Conservation (phyloP, 371 early-diverging fungal genomes). For the Funneliformis caledonium region DNA sequence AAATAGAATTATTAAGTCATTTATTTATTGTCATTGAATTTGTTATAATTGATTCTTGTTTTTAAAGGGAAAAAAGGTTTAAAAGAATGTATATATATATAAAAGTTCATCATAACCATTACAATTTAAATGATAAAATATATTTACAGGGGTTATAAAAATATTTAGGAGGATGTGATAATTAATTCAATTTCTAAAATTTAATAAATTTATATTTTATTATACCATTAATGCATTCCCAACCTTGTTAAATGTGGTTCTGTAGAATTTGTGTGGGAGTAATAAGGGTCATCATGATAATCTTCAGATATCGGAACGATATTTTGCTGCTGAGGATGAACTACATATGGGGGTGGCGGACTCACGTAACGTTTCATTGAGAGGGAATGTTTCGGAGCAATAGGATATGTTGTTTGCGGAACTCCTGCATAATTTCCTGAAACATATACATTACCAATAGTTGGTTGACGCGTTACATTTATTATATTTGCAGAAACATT, state of each 20-base stretch:
- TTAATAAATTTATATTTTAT: background rate
- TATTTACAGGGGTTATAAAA: too few species aligned
- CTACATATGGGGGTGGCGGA: background rate
- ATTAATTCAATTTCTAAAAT: background rate
- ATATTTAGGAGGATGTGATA: background rate
- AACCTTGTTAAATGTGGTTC: background rate
- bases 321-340: background rate
- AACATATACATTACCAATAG: background rate
- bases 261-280: background rate
- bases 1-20: background rate
- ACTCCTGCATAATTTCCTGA: background rate
- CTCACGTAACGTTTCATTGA: background rate
- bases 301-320: background rate
- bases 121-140: too few species aligned
- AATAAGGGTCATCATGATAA: background rate
- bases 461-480: slow-evolving; percentile 1
- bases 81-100: too few species aligned
- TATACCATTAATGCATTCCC: background rate
- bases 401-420: background rate
- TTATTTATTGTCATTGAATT: too few species aligned
- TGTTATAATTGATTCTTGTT: too few species aligned
- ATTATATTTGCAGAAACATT: background rate
- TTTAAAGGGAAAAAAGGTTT: too few species aligned
- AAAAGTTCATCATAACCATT: too few species aligned
- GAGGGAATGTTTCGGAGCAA: background rate